Evolutionary conservation across 1,284 basidiomycete species (phyloP).

Genomic region (Trichosporon sp.): DNA sequence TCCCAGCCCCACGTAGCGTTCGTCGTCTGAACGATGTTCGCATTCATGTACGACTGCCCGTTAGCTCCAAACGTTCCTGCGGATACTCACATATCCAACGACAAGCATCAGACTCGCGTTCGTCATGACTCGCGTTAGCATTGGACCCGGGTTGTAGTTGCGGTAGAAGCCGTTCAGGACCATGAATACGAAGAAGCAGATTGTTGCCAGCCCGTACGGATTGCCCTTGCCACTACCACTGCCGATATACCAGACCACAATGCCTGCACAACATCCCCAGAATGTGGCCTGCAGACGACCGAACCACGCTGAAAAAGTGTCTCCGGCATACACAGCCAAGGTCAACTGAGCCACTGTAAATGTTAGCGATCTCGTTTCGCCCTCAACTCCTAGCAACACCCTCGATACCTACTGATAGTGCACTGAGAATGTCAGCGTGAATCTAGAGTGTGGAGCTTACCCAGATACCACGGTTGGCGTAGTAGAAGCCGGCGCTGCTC

Average conservation of each 20-base stretch:
- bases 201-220: conserved; percentile 65
- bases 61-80: conserved; percentile 31
- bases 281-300: conserved; percentile 65
- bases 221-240: conserved; percentile 63
- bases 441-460: neutral
- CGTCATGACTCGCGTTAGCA: conserved; percentile 67
- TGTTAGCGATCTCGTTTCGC: conserved; percentile 8
- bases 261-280: conserved; percentile 63
- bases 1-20: conserved; percentile 50
- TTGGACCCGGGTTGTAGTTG: conserved; percentile 68
- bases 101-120: conserved; percentile 68
- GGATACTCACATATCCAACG: conserved; percentile 57
- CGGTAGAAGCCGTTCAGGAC: conserved; percentile 55
- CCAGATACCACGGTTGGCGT: conserved; percentile 46
- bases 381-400: no score
- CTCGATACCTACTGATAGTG: neutral
- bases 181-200: conserved; percentile 66
- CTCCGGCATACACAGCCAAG: conserved; percentile 52
- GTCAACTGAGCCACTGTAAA: conserved; percentile 32
- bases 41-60: conserved; percentile 38
- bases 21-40: conserved; percentile 38
- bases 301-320: conserved; percentile 66
- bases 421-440: neutral
- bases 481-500: conserved; percentile 42
- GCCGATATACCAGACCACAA: conserved; percentile 60